These are phyloP conservation scores for Didymella pinodella DNA, from an alignment of 2,329 filamentous ascomycete genomes.

Conservation along the genomic window DNA sequence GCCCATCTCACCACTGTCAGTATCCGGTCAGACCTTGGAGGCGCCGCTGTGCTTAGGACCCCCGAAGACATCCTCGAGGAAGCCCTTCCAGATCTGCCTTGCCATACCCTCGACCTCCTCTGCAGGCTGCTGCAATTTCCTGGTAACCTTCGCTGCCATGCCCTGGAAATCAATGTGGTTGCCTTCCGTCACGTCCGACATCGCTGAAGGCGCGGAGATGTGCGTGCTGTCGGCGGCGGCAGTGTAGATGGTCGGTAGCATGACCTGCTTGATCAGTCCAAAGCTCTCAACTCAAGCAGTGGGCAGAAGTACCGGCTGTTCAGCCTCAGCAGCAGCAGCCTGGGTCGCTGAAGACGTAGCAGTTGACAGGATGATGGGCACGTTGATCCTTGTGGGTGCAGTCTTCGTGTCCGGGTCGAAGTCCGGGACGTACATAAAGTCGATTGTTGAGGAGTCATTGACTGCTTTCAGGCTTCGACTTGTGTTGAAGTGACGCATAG, in stretches of 20 bases:
- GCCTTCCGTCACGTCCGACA: constrained; percentile 67
- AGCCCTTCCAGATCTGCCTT: constrained; percentile 56
- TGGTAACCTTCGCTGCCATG: constrained; percentile 60
- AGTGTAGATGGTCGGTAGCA: constrained; percentile 66
- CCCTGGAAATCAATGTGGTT: constrained; percentile 64
- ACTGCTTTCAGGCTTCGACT: constrained; percentile 64
- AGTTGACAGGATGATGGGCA: constrained; percentile 58
- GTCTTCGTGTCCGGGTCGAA: constrained; percentile 54
- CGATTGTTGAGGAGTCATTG: constrained; percentile 67
- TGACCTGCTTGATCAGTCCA: constrained; percentile 48
- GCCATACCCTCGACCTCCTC: constrained; percentile 54
- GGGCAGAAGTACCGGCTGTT: constrained; percentile 33
- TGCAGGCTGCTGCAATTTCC: constrained; percentile 44
- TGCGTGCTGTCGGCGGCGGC: constrained; percentile 59
- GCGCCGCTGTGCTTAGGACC: constrained; percentile 44
- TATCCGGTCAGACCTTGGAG: constrained; percentile 32
- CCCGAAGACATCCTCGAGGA: constrained; percentile 61
- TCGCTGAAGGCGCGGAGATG: constrained; percentile 60
- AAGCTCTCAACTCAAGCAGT: constrained; percentile 20
- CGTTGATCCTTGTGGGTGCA: constrained; percentile 51
- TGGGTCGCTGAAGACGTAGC: constrained; percentile 23
- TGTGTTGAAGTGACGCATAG: constrained; percentile 67
- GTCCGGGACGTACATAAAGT: constrained; percentile 68
- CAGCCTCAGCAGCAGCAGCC: constrained; percentile 36
- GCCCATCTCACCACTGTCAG: not conserved